Conservation (phyloP, 805 yeast species). For the Cyberlindnera subsufficiens region DNA sequence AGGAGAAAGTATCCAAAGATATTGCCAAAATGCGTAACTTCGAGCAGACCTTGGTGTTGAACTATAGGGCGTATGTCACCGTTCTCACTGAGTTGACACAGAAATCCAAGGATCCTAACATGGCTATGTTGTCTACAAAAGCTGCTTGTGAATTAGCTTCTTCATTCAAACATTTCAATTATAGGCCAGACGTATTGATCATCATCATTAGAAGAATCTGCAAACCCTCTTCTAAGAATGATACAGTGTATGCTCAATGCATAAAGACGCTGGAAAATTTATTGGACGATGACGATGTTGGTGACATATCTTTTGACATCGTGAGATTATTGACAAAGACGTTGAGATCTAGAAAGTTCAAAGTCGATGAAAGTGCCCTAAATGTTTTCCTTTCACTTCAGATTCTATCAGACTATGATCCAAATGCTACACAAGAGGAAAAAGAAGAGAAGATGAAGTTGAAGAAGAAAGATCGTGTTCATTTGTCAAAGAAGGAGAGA, state of each 20-base stretch:
- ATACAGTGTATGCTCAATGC: slow-evolving; percentile 49
- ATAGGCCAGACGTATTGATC: slow-evolving; percentile 65
- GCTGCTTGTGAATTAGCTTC: slow-evolving; percentile 76
- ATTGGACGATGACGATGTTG: slow-evolving; percentile 75
- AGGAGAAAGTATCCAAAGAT: slow-evolving; percentile 79
- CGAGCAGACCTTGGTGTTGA: slow-evolving; percentile 70
- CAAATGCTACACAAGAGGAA: slow-evolving; percentile 46
- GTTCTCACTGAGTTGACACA: slow-evolving; percentile 39
- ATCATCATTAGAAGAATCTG: slow-evolving; percentile 64
- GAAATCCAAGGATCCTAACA: slow-evolving; percentile 28
- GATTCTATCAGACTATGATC: slow-evolving; percentile 66
- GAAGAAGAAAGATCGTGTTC: slow-evolving; percentile 84
- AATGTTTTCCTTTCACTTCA: slow-evolving; percentile 66
- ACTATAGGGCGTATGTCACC: slow-evolving; percentile 65
- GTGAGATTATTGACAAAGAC: slow-evolving; percentile 64
- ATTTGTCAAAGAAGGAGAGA: slow-evolving; percentile 83
- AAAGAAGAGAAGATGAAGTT: slow-evolving; percentile 42
- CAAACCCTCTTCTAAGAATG: slow-evolving; percentile 42
- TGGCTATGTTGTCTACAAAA: slow-evolving; percentile 56
- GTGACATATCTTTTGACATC: slow-evolving; percentile 73
- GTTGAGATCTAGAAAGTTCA: slow-evolving; percentile 64
- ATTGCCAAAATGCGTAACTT: slow-evolving; percentile 70
- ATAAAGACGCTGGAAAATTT: slow-evolving; percentile 62
- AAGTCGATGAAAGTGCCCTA: slow-evolving; percentile 78
- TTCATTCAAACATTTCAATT: slow-evolving; percentile 74